Base-by-base conservation (phyloP, 805 yeast genomes). In the Vanderwaltozyma tropicalis region DNA sequence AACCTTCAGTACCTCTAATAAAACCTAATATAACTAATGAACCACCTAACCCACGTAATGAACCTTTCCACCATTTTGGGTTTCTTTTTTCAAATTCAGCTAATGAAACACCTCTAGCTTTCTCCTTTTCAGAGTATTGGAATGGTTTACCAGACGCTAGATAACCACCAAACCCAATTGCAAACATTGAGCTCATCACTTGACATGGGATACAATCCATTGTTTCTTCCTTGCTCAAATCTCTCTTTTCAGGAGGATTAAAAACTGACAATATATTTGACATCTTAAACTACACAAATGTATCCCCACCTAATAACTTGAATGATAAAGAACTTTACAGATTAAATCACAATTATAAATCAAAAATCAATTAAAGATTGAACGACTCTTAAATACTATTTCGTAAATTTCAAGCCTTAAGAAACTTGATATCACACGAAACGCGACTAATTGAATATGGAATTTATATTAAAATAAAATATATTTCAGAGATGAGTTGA, bases 151-250 rank as follows among this genome's bases (percentile, higher is more conserved):
- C 81, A 15, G 78, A 61, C 14, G 70, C 66, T 41, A 82, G 66
- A 56, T 78, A 82, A 0, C 67, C 52, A 18, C 92, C 94, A 4
- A 79, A 78, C 4, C 66, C 74, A 1, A 79, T 40, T 20, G 78
- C 67, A 14, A 76, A 69, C 8, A 69, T 50, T 1, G 85, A 68
- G 32, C 81, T 80, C 64, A 80, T 72, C 1, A 76, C 54, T 42
- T 81, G 80, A 50, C 94, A 83, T 2, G 81, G 76, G 1, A 78
- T 46, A 50, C 94, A 83, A 45, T 72, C 78, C 41, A 63, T 63
- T 28, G 59, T 47, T 35, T 66, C 66, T 41, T 68, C 71, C 18
- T 67, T 68, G 1, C 63, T 49, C 12, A 71, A 49, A 35, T 62
- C 68, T 19, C 72, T 56, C 10, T 69, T 45, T 6, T 66, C 60